phyloP scores from a whole-genome alignment of 1,284 basidiomycete genomes.

The Stereum hirsutum region DNA sequence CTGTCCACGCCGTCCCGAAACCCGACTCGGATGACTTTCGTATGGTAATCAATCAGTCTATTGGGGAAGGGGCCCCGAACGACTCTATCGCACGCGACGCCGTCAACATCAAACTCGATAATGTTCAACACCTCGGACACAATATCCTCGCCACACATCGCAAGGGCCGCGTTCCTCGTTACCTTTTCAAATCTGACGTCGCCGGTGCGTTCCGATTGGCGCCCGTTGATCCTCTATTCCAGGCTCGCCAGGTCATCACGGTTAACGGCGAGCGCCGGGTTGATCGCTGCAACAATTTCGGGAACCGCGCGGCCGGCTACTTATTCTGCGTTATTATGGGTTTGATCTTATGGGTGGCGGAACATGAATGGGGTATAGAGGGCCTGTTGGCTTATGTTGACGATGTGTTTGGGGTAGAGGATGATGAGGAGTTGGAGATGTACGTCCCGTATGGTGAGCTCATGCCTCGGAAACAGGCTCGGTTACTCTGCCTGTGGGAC shows the following conservation, averaged over 20 bases:
- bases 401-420: background rate
- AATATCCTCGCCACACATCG: constrained; percentile 12
- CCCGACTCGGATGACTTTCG: constrained; percentile 22
- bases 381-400: constrained; percentile 2
- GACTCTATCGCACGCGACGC: constrained; percentile 21
- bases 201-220: constrained; percentile 24
- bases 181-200: constrained; percentile 30
- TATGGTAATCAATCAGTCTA: constrained; percentile 29
- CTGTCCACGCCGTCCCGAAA: constrained; percentile 31
- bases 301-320: constrained; percentile 10
- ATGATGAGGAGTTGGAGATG: background rate
- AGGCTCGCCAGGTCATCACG: constrained; percentile 29
- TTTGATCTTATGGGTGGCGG: background rate
- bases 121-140: constrained; percentile 20
- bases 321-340: constrained; percentile 1
- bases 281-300: constrained; percentile 25
- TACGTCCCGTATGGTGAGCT: constrained; percentile 3
- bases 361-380: background rate
- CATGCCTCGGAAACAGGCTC: background rate
- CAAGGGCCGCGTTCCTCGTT: constrained; percentile 9
- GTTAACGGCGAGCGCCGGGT: constrained; percentile 17
- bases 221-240: constrained; percentile 31
- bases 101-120: constrained; percentile 21
- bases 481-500: constrained; percentile 4
- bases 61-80: constrained; percentile 25